Percentiles rank a stretch among this genome's conserved stretches.
These are phyloP conservation scores for Aspergillus ochraceoroseus DNA, from an alignment of 2,329 filamentous ascomycete species.

Conservation along the genomic window DNA sequence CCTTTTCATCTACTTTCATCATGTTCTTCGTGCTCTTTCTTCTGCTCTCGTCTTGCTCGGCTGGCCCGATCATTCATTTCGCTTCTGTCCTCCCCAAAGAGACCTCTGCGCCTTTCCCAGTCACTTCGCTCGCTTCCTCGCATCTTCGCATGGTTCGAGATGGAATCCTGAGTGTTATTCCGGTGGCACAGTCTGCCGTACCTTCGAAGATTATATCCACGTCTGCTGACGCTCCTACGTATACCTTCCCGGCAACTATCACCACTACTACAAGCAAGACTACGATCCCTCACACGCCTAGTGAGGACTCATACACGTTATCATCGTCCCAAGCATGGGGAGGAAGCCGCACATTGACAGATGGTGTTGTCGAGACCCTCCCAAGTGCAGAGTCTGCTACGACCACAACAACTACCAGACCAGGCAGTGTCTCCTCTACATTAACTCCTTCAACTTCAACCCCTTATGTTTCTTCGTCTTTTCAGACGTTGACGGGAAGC, in stretches of 20 bases:
- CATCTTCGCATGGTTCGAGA: conserved; percentile 1
- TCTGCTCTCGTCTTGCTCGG: conserved; percentile 15
- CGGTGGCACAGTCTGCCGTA: not conserved
- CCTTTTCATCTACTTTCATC: conserved; percentile 7
- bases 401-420: not conserved
- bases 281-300: not conserved
- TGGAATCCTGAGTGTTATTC: conserved; percentile 5
- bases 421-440: not conserved
- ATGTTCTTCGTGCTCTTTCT: conserved; percentile 11
- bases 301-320: not conserved
- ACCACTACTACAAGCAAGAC: not conserved
- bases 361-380: no score
- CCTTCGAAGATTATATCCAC: not conserved
- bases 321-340: no score
- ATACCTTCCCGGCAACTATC: not conserved
- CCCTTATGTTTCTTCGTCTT: not conserved
- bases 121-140: not conserved
- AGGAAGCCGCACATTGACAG: no score
- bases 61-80: conserved; percentile 27
- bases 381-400: no score
- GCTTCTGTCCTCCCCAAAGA: conserved; percentile 4
- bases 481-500: not conserved
- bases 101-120: not conserved
- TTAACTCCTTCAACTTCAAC: not conserved
- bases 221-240: not conserved